phyloP scores from a whole-genome alignment of 495 filamentous ascomycete genomes.

The Podospora conica region DNA sequence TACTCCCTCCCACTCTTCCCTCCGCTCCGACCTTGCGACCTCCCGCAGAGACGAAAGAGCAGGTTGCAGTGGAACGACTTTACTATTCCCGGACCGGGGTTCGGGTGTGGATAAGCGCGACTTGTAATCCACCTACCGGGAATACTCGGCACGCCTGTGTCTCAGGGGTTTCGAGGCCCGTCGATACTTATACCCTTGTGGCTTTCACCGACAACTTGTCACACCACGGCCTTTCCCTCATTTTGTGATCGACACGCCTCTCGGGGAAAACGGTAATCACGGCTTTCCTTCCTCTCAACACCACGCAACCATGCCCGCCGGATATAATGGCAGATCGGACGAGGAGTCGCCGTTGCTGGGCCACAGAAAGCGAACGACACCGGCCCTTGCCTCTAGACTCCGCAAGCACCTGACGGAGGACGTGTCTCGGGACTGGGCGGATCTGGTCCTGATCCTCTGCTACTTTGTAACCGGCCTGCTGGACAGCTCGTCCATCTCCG shows the following conservation, averaged over 20 bases:
- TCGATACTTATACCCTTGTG: neutral
- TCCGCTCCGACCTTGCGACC: too few species aligned
- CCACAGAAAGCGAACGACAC: conserved; percentile 9
- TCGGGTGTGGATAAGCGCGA: neutral
- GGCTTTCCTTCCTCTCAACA: conserved; percentile 12
- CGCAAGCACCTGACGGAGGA: conserved; percentile 41
- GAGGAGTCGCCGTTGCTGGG: conserved; percentile 40
- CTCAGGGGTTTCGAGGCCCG: neutral
- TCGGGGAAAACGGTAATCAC: neutral
- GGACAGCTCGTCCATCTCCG: conserved; percentile 63
- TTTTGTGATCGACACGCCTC: neutral
- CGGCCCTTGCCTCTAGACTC: conserved; percentile 18
- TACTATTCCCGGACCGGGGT: neutral
- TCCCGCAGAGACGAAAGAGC: too few species aligned
- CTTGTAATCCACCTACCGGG: neutral
- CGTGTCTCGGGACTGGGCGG: conserved; percentile 50
- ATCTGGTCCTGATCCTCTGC: conserved; percentile 57
- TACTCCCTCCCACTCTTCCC: too few species aligned
- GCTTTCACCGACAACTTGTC: neutral
- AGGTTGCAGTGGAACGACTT: neutral
- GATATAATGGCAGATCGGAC: conserved; percentile 12
- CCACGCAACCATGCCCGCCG: neutral
- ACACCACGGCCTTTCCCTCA: neutral
- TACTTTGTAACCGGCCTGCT: conserved; percentile 70
- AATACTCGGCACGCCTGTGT: too few species aligned